Base-by-base conservation (phyloP, 2,329 filamentous ascomycete species). In the Alternaria postmessia region DNA sequence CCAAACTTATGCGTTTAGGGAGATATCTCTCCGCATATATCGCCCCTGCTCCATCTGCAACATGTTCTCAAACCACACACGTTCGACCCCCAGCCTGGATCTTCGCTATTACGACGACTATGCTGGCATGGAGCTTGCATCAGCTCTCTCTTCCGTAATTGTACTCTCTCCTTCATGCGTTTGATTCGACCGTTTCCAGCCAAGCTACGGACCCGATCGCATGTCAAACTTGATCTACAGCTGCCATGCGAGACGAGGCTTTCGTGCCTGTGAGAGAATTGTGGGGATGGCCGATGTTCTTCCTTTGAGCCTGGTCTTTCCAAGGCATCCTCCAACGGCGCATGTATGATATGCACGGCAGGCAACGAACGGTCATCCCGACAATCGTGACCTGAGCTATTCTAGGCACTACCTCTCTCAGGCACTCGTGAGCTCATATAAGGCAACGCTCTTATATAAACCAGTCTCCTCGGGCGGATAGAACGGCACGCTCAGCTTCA, bases 1-100 rank as follows among this genome's bases (percentile, higher is more conserved):
- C 65, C 67, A 75, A 73, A 75, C 71, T 75, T 74, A 73, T 76
- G 75, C 74, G 75, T 78, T 77, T 77, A 61, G 62, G 59, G 68
- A 62, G 65, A 61, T 62, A 66, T 66, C 67, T 58, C 62, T 62
- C 62, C 61, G 66, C 60, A 65, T 60, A 61, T 51, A 58, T 42
- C 38, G 47, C 57, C 67, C 70, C 70, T 62, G 58, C 62, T 48
- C 64, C 63, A 51, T 68, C 74, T 78, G 75, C 63, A 69, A 78
- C 75, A 74, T 61, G 46, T 41, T 73, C 72, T 77, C 74, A 69
- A 65, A 78, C 76, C 61, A 54, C 44, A 61, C 56, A 69, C 66
- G 76, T 77, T 75, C 65, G 68, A 71, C 51, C 65, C 61, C 59
- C 48, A 63, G 68, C 69, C 67, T 65, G 59, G 61, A 62, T 65